Percentiles rank a stretch among this genome's conserved stretches.
Evolutionary conservation across 2,329 filamentous ascomycete genomes (phyloP).

Genomic region (Penicillium freii): DNA sequence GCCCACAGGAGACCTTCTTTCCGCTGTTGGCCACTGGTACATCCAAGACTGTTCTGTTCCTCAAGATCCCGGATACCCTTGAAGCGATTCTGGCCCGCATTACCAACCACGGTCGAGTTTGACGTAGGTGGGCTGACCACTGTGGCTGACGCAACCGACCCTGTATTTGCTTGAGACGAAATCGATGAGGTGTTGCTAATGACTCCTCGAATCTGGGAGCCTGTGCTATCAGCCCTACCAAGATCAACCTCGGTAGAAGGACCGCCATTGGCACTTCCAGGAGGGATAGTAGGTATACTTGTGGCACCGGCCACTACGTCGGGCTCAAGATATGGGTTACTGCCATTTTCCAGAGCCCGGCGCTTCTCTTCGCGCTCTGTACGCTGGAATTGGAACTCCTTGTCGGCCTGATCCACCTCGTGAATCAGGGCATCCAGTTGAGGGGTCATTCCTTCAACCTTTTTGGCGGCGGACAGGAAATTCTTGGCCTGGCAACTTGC

Average conservation of each 20-base stretch:
- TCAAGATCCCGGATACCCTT: constrained; percentile 91
- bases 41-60: constrained; percentile 64
- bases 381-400: constrained; percentile 92
- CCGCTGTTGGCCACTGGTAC: constrained; percentile 62
- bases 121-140: constrained; percentile 23
- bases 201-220: constrained; percentile 62
- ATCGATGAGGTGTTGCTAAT: constrained; percentile 48
- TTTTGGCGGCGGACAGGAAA: constrained; percentile 80
- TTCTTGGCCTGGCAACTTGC: constrained; percentile 84
- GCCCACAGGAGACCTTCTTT: constrained; percentile 97
- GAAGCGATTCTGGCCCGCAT: constrained; percentile 60
- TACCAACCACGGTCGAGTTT: constrained; percentile 23
- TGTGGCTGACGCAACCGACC: constrained; percentile 30
- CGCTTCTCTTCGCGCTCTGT: constrained; percentile 96
- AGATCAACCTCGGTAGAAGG: constrained; percentile 66
- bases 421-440: constrained; percentile 83
- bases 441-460: constrained; percentile 80
- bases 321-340: constrained; percentile 68
- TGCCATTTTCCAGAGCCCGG: constrained; percentile 83
- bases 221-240: constrained; percentile 70
- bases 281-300: constrained; percentile 32
- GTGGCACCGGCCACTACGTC: constrained; percentile 55
- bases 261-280: constrained; percentile 47
- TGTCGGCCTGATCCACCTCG: constrained; percentile 91
- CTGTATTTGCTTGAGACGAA: constrained; percentile 40